These are phyloP conservation scores for Cyclocybe aegerita DNA, from an alignment of 768 basidiomycete species.

Conservation along the genomic window DNA sequence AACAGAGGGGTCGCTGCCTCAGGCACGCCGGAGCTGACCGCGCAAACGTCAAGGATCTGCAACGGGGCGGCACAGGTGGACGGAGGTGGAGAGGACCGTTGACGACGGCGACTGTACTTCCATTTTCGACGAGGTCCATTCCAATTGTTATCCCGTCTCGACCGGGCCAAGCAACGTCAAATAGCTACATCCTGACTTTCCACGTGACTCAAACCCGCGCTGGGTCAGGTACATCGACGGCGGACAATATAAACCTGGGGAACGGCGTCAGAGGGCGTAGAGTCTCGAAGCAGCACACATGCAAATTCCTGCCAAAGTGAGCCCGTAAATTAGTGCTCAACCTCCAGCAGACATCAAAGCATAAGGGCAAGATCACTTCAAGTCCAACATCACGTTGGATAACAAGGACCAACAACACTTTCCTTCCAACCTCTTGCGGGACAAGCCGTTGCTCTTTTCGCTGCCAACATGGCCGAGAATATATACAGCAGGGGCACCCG, in stretches of 20 bases:
- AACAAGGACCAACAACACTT: conserved; percentile 24
- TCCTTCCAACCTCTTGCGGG: conserved; percentile 27
- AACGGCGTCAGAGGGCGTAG: too few species aligned
- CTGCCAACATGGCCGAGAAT: conserved; percentile 75
- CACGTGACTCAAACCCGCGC: not conserved
- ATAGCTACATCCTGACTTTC: not conserved
- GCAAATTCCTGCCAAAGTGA: too few species aligned
- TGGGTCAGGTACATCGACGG: too few species aligned
- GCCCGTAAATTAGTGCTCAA: too few species aligned
- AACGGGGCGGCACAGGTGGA: not conserved
- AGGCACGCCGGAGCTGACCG: too few species aligned
- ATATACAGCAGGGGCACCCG: conserved; percentile 89
- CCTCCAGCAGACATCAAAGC: too few species aligned
- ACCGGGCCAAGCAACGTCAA: not conserved
- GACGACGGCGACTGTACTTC: conserved; percentile 7
- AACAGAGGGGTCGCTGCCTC: too few species aligned
- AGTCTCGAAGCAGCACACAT: too few species aligned
- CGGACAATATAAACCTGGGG: too few species aligned
- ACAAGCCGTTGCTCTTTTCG: conserved; percentile 23
- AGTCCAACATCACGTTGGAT: conserved; percentile 5
- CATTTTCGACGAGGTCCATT: conserved; percentile 5
- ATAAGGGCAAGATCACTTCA: not conserved
- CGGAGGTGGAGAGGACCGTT: not conserved
- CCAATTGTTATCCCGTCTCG: not conserved
- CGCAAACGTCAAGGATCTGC: too few species aligned